Evolutionary conservation across 2,329 filamentous ascomycete species (phyloP), one percentile per base, ranked within the genome.

Genomic region (Fusarium multiceps): DNA sequence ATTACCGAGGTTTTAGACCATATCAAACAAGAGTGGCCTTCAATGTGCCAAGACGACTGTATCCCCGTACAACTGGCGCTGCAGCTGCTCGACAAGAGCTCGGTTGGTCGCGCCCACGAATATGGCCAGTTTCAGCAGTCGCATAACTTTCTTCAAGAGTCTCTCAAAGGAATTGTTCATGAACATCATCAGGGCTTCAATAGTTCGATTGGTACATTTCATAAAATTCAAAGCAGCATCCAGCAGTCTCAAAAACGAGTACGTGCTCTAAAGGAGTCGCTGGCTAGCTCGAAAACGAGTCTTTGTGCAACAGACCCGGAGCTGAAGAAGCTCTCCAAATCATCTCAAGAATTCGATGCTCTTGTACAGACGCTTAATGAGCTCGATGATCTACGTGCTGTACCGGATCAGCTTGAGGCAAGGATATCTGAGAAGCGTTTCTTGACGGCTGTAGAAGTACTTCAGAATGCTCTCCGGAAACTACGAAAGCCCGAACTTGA

Each of bases 111-210:
- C 68, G 95, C 95, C 48, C 91, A 94, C 78, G 93, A 97, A 74
- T 95, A 97, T 79, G 87, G 87, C 66, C 90, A 93, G 72, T 99
- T 99, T 78, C 87, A 92, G 76, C 85, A 91, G 71, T 94, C 93
- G 48, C 93, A 98, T 79, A 86, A 89, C 70, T 93, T 96, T 78
- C 88, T 99, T n/a, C 94, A 99, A 78, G 91, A 92, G 74, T 94
- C 95, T 12, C 85, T 99, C 60, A 98, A 97, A 80, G 90, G 90
- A 34, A 97, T 99, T 74, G 96, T 99, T 27, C 97, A 99, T 79
- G 95, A 99, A 82, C 95, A 99, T 78, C 95, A 99, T 77, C 96
- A 99, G 80, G 97, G 96, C 48, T 99, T 99, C 86, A 99, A 98
- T 82, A 97, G 93, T 80, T 98, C 95, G 53, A 98, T 99, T 69